These are phyloP conservation scores for Candida vaughaniae DNA, from an alignment of 805 yeast species.

Conservation along the genomic window DNA sequence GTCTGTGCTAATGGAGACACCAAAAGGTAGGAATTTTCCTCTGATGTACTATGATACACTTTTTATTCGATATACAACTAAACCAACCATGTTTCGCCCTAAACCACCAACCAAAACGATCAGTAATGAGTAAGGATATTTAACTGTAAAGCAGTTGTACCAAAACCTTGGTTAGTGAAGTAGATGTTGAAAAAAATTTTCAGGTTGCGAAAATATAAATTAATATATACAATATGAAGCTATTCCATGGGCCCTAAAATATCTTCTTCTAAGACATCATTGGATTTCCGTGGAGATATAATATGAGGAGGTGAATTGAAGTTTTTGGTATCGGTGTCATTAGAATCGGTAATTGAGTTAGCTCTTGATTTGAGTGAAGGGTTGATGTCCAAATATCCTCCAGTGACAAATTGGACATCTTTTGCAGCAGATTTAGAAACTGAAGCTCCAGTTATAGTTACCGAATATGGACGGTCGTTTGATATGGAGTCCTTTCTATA, in stretches of 20 bases:
- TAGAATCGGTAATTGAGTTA: neutral
- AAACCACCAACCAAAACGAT: conserved; percentile 43
- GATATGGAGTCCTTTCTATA: conserved; percentile 43
- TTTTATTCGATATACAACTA: conserved; percentile 14
- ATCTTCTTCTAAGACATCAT: conserved; percentile 20
- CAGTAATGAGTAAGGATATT: conserved; percentile 35
- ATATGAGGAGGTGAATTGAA: neutral
- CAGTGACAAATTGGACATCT: conserved; percentile 13
- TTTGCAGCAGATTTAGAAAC: conserved; percentile 35
- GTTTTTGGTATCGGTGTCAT: neutral
- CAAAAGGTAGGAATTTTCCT: conserved; percentile 34
- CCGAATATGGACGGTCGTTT: conserved; percentile 33
- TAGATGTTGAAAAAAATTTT: neutral
- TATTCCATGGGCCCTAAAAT: conserved; percentile 40
- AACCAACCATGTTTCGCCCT: conserved; percentile 29
- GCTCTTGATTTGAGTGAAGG: conserved; percentile 1
- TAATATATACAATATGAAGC: conserved; percentile 3
- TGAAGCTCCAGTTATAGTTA: too few relatives aligned
- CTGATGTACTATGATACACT: conserved; percentile 52
- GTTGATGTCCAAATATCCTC: conserved; percentile 32
- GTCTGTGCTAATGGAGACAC: conserved; percentile 53
- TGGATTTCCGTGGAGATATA: neutral
- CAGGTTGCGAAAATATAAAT: too few relatives aligned
- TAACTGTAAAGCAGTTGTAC: conserved; percentile 13
- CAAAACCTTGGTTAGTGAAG: conserved; percentile 4